Conservation (phyloP, 257 asterid genomes). For the Oldenlandia corymbosa region DNA sequence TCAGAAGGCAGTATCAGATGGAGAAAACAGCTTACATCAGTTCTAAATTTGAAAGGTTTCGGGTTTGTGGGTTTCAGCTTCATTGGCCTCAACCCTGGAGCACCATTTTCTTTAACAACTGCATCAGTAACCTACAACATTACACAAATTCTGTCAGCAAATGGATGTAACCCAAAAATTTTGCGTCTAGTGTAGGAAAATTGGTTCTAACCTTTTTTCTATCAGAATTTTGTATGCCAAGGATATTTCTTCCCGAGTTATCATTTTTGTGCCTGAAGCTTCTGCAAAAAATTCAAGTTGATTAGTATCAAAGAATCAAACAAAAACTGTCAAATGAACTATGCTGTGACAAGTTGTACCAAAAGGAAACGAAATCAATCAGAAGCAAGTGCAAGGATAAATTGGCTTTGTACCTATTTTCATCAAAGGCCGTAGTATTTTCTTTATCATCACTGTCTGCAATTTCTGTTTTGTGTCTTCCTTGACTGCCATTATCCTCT, state of each 20-base stretch:
- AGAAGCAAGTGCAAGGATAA: background rate
- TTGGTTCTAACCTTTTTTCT: slow-evolving; percentile 38
- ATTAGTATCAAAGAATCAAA: slow-evolving; percentile 6
- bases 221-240: slow-evolving; percentile 32
- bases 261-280: slow-evolving; percentile 22
- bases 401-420: slow-evolving; percentile 52
- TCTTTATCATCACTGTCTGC: slow-evolving; percentile 63
- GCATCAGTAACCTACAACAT: slow-evolving; percentile 36
- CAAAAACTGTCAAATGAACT: too few relatives aligned
- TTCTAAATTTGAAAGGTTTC: slow-evolving; percentile 92
- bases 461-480: slow-evolving; percentile 18
- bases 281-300: slow-evolving; percentile 32
- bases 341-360: too few relatives aligned
- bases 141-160: slow-evolving; percentile 8
- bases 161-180: background rate
- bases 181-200: background rate
- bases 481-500: slow-evolving; percentile 23
- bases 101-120: slow-evolving; percentile 30
- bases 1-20: background rate
- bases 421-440: slow-evolving; percentile 55
- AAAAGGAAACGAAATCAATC: slow-evolving; percentile 6
- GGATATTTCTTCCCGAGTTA: slow-evolving; percentile 38
- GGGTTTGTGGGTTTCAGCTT: slow-evolving; percentile 86
- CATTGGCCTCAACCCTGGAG: slow-evolving; percentile 42
- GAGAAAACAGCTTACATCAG: slow-evolving; percentile 60